Conservation (phyloP, 371 early-diverging fungal genomes). For the Mortierella sp. region DNA sequence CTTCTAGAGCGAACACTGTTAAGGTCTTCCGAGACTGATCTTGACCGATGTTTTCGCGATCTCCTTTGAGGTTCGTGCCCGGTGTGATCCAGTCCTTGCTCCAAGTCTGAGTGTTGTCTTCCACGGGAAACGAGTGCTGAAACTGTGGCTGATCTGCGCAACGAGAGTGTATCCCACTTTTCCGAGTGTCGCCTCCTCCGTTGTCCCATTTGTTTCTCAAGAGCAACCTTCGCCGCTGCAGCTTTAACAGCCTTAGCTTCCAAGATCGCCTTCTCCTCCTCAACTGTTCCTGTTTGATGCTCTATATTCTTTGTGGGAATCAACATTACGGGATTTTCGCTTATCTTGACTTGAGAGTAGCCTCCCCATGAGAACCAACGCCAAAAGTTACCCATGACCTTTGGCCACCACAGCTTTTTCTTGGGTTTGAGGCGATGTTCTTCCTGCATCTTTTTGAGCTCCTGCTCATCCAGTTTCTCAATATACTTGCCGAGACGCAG, state of each 20-base stretch:
- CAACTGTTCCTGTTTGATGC: slow-evolving; percentile 30
- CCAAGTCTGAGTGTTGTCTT: slow-evolving; percentile 15
- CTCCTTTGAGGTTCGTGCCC: not conserved
- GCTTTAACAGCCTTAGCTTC: slow-evolving; percentile 49
- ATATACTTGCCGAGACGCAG: slow-evolving; percentile 58
- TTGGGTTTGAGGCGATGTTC: slow-evolving; percentile 16
- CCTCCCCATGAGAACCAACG: slow-evolving; percentile 69
- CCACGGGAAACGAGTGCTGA: slow-evolving; percentile 23
- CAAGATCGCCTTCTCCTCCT: slow-evolving; percentile 41
- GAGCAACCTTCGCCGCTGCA: slow-evolving; percentile 41
- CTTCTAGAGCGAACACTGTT: not conserved
- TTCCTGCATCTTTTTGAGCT: no score
- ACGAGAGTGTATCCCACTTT: slow-evolving; percentile 22
- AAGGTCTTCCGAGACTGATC: slow-evolving; percentile 24
- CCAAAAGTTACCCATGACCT: slow-evolving; percentile 59
- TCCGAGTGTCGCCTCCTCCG: slow-evolving; percentile 33
- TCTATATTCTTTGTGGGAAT: slow-evolving; percentile 50
- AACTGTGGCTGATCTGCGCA: slow-evolving; percentile 31
- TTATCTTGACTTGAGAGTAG: slow-evolving; percentile 41
- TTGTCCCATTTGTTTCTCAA: slow-evolving; percentile 55
- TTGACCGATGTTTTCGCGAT: slow-evolving; percentile 12
- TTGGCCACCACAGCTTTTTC: slow-evolving; percentile 68
- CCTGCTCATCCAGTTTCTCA: slow-evolving; percentile 58
- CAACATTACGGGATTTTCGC: slow-evolving; percentile 27
- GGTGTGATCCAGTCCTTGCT: not conserved